phyloP scores from a whole-genome alignment of 106 monocot genomes.

The Platanthera zijinensis region DNA sequence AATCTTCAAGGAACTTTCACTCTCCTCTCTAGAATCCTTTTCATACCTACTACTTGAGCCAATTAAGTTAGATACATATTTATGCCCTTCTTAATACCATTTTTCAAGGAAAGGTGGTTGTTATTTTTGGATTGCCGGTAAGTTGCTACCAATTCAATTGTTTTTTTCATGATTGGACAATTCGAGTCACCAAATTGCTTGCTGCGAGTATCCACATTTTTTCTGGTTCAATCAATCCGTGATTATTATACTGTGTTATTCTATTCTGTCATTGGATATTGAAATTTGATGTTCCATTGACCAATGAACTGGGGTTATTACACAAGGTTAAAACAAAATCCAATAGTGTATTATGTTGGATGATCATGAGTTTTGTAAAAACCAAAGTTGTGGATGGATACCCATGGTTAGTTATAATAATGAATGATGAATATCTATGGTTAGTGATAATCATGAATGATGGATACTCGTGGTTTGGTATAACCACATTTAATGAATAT shows the following conservation, averaged over 20 bases:
- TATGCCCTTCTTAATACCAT: neutral
- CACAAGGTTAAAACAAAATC: too few species aligned
- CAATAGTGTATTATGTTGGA: too few species aligned
- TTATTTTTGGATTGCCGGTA: constrained; percentile 90
- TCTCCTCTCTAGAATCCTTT: neutral
- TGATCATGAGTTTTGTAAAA: too few species aligned
- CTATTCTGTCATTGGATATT: neutral
- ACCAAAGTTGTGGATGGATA: too few species aligned
- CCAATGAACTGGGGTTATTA: too few species aligned
- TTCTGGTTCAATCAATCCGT: neutral
- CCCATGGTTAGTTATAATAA: too few species aligned
- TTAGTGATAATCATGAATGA: too few species aligned
- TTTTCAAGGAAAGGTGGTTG: constrained; percentile 85
- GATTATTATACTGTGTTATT: neutral
- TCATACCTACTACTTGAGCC: neutral
- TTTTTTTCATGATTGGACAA: neutral
- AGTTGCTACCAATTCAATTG: constrained; percentile 10
- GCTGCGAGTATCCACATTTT: neutral
- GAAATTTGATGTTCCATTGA: neutral
- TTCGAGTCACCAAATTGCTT: neutral
- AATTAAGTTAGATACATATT: neutral
- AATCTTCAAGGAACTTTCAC: constrained; percentile 56
- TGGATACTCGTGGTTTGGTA: too few species aligned
- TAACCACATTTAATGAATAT: too few species aligned
- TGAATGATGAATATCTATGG: too few species aligned